Evolutionary conservation across 164 flowering plant species (phyloP), one percentile per base, ranked within the genome.

Genomic region (Vitis cinerea): DNA sequence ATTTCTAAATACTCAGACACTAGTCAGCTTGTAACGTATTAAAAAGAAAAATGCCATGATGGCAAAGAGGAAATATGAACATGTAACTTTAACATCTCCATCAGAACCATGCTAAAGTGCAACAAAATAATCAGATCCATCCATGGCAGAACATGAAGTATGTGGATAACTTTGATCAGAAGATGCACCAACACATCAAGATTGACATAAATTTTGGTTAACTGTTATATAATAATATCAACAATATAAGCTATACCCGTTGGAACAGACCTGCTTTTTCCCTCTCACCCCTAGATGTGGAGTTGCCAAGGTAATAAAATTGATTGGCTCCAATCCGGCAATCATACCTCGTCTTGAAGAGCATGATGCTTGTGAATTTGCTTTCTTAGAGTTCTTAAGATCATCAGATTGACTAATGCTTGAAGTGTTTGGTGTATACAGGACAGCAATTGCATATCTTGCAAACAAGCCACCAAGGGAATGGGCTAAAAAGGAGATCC

Each of bases 221-320:
- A 9, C 3, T 27, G 13, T 59, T 27, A 50, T 63, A n/a, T 57
- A 27, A 5, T n/a, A 47, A 55, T 50, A 44, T 50, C 8, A 66
- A 52, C 14, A 71, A 50, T 37, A 31, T 11, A 61, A 55, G 52
- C n/a, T 69, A 61, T 55, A 60, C 55, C 73, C 55, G 19, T 54
- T 63, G 71, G 63, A 65, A 80, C 82, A 56, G 63, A 94, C 98
- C 98, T 94, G 98, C 65, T 82, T 88, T 78, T 75, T 90, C 56
- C 98, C 98, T 78, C 91, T 87, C 67, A 90, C 97, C 23, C 98
- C 98, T 63, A 94, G 91, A 86, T 94, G 98, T 66, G 98, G 98
- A 70, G 92, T 88, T 72, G 97, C 98, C 87, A 92, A 79, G 59
- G 97, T 88, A 66, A 94, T 80, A 78, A 90, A 92, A 79, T 82